Evolutionary conservation across 371 early-diverging fungal species (phyloP).

Genomic region (Mortierella sp.): DNA sequence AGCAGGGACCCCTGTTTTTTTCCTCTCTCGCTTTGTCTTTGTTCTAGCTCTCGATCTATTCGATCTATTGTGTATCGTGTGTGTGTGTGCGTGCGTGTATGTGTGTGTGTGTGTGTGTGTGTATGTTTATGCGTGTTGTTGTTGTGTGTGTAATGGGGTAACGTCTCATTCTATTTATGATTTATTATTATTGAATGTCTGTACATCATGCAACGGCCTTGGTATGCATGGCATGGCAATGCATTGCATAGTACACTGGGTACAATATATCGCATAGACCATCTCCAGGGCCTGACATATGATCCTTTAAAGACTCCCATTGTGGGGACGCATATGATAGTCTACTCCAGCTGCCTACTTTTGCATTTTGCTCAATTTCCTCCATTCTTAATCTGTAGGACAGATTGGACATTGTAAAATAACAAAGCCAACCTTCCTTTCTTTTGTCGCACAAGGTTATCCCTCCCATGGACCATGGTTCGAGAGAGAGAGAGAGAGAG

Average conservation of each 20-base stretch:
- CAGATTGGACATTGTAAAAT: not conserved
- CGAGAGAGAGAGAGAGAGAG: not conserved
- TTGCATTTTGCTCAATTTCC: not conserved
- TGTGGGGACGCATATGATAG: not conserved
- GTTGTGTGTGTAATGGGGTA: not conserved
- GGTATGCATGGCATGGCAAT: not conserved
- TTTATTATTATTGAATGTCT: not conserved
- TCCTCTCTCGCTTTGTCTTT: too few relatives aligned
- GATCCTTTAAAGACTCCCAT: not conserved
- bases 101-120: too few relatives aligned
- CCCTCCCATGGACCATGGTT: constrained; percentile 14
- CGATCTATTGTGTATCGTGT: constrained; percentile 4
- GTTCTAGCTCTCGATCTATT: not conserved
- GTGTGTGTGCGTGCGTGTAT: not conserved
- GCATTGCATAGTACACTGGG: not conserved
- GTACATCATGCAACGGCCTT: not conserved
- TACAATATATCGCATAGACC: not conserved
- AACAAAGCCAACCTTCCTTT: not conserved
- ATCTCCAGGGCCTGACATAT: constrained; percentile 1
- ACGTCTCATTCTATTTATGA: not conserved
- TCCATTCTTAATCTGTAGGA: not conserved
- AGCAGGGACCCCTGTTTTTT: constrained; percentile 5
- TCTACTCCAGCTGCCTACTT: not conserved
- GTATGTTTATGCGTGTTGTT: too few relatives aligned
- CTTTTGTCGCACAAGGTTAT: not conserved